Evolutionary conservation across 768 basidiomycete genomes (phyloP).

Genomic region (Suillus lakei): DNA sequence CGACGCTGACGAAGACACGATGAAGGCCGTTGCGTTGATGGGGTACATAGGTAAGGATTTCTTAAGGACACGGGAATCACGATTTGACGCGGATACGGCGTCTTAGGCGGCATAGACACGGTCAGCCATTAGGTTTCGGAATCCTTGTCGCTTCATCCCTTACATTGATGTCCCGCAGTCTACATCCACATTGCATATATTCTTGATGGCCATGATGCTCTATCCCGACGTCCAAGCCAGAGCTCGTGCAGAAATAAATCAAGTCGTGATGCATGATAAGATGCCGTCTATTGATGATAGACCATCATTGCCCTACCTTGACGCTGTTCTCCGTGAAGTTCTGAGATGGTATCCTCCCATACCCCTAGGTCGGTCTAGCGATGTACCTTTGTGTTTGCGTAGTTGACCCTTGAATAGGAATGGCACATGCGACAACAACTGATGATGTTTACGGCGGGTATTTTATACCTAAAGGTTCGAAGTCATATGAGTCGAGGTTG

Average conservation of each 20-base stretch:
- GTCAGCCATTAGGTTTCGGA: background rate
- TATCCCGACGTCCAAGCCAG: slow-evolving; percentile 34
- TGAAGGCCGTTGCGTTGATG: slow-evolving; percentile 2
- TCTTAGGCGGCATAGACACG: background rate
- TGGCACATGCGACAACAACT: slow-evolving; percentile 31
- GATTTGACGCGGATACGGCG: background rate
- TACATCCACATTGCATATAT: slow-evolving; percentile 27
- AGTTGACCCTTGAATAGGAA: slow-evolving; percentile 11
- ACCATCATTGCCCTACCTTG: slow-evolving; percentile 14
- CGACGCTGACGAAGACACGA: background rate
- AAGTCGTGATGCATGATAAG: slow-evolving; percentile 25
- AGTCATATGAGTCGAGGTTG: background rate
- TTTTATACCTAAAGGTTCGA: slow-evolving; percentile 52
- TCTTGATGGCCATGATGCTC: slow-evolving; percentile 32
- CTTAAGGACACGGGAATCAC: too few relatives aligned
- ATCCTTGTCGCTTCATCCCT: slow-evolving; percentile 30
- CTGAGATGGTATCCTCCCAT: slow-evolving; percentile 8
- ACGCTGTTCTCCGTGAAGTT: slow-evolving; percentile 17
- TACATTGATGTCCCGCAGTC: slow-evolving; percentile 19
- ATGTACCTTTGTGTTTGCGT: background rate
- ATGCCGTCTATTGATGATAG: slow-evolving; percentile 19
- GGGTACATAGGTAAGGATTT: background rate
- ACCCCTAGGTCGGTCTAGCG: slow-evolving; percentile 11
- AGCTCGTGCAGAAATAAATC: slow-evolving; percentile 31
- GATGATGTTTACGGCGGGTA: slow-evolving; percentile 47